phyloP scores from a whole-genome alignment of 2,329 filamentous ascomycete genomes.

The Zymoseptoria passerinii region DNA sequence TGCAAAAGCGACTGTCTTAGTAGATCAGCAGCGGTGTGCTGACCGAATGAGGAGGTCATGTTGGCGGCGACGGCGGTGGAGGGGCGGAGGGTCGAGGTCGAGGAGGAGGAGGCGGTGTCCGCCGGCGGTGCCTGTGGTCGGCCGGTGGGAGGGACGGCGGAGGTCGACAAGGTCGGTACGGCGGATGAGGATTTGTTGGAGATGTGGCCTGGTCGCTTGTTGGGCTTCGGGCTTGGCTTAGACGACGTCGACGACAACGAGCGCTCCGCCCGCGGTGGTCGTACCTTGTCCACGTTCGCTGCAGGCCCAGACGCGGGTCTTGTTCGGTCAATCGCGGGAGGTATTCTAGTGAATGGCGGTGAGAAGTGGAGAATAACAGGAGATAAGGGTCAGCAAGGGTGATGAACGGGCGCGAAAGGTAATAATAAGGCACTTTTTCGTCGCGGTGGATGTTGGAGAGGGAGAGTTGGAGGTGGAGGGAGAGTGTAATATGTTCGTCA shows the following conservation, averaged over 20 bases:
- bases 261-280: not conserved
- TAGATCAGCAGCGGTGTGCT: conserved; percentile 47
- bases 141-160: conserved; percentile 4
- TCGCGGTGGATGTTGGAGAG: no score
- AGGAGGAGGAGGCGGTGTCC: not conserved
- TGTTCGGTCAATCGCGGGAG: not conserved
- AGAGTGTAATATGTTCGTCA: no score
- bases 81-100: not conserved
- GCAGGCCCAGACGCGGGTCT: not conserved
- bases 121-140: not conserved
- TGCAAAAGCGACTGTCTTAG: conserved; percentile 50
- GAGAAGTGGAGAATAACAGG: not conserved
- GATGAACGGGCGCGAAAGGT: no score
- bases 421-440: no score
- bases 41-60: conserved; percentile 11
- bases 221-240: conserved; percentile 2
- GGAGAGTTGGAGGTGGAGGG: no score
- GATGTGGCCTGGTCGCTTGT: conserved; percentile 20
- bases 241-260: conserved; percentile 3
- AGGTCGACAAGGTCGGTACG: conserved; percentile 37
- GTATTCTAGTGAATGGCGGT: no score
- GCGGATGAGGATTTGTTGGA: conserved; percentile 36
- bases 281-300: not conserved
- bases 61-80: conserved; percentile 37
- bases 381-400: no score